Conservation (phyloP, 805 yeast species). For the Saturnispora zaruensis region DNA sequence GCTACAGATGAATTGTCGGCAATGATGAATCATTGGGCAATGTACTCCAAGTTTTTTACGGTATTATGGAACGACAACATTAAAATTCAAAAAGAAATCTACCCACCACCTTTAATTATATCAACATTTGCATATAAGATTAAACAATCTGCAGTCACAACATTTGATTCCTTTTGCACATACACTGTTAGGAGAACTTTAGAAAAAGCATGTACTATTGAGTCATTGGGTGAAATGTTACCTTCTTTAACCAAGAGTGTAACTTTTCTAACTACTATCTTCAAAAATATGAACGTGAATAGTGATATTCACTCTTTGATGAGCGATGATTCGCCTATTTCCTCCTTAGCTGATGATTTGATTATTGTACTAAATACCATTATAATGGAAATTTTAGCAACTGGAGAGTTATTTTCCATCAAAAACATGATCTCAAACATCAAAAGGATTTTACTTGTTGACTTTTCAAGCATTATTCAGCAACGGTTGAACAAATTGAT, state of each 20-base stretch:
- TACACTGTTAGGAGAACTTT: constrained; percentile 71
- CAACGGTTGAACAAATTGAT: constrained; percentile 37
- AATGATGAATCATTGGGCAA: constrained; percentile 78
- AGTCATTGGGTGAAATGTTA: constrained; percentile 58
- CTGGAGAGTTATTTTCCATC: constrained; percentile 57
- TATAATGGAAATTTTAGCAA: constrained; percentile 54
- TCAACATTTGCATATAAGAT: constrained; percentile 53
- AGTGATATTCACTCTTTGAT: constrained; percentile 19
- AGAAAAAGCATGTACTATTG: constrained; percentile 72
- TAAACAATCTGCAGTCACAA: constrained; percentile 42
- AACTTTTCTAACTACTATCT: constrained; percentile 19
- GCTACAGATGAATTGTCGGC: constrained; percentile 61
- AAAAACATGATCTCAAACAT: constrained; percentile 46
- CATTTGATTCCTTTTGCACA: constrained; percentile 54
- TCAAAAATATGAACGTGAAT: constrained; percentile 16
- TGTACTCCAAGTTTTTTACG: constrained; percentile 65
- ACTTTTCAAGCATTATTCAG: constrained; percentile 49
- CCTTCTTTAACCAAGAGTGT: constrained; percentile 27
- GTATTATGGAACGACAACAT: constrained; percentile 48
- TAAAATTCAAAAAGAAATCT: constrained; percentile 19
- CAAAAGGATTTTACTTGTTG: constrained; percentile 53
- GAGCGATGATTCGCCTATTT: constrained; percentile 57
- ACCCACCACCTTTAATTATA: constrained; percentile 45
- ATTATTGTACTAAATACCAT: constrained; percentile 64
- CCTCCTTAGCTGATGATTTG: constrained; percentile 83